Percentiles rank a stretch among this genome's conserved stretches.
Evolutionary conservation across 139 green algal species (phyloP).

Genomic region (Chlamydomonas incerta): DNA sequence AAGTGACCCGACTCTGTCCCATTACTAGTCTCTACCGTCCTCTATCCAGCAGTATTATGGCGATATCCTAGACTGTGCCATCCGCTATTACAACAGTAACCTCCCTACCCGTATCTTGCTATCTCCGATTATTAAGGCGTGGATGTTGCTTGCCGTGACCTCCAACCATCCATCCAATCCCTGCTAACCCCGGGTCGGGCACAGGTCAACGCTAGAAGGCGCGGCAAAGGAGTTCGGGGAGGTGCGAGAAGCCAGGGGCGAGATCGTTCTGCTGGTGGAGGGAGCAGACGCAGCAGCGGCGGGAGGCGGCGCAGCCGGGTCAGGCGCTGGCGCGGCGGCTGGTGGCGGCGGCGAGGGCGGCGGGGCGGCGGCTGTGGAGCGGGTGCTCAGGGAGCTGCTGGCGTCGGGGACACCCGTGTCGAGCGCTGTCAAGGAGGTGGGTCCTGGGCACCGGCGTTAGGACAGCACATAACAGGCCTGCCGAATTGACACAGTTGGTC

Average conservation of each 20-base stretch:
- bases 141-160: too few species aligned
- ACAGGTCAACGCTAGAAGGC: conserved; percentile 41
- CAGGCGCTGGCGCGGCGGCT: neutral
- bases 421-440: conserved; percentile 42
- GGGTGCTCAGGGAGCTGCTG: conserved; percentile 46
- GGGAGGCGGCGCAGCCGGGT: neutral
- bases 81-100: too few species aligned
- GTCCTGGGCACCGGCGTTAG: neutral
- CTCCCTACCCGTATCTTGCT: too few species aligned
- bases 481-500: too few species aligned
- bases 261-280: conserved; percentile 83
- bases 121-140: too few species aligned
- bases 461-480: too few species aligned
- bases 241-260: conserved; percentile 57
- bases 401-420: conserved; percentile 27
- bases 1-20: too few species aligned
- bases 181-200: too few species aligned
- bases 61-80: too few species aligned
- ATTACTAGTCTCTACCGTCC: too few species aligned
- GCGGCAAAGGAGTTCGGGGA: conserved; percentile 36
- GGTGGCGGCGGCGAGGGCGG: neutral
- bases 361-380: conserved; percentile 27
- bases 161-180: too few species aligned
- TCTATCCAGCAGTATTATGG: too few species aligned
- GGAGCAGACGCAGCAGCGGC: neutral